Percentiles rank a stretch among this genome's conserved stretches.
Conservation (phyloP, 805 yeast genomes). For the Spathaspora hagerdaliae region DNA sequence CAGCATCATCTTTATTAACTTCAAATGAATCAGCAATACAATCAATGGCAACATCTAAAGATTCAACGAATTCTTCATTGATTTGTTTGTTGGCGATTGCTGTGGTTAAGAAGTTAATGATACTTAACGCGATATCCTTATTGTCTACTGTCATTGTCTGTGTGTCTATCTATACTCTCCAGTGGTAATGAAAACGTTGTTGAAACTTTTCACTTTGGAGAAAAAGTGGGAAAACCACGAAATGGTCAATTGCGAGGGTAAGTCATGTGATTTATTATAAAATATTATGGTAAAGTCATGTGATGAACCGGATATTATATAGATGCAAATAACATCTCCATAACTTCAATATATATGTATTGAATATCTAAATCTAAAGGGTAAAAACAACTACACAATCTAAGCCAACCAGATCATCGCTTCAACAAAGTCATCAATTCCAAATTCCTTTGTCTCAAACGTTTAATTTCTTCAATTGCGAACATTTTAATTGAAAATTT, state of each 20-base stretch:
- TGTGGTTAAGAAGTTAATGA: conserved; percentile 65
- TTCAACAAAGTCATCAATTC: conserved; percentile 1
- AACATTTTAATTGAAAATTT: conserved; percentile 32
- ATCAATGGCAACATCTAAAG: conserved; percentile 90
- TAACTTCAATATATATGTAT: no score
- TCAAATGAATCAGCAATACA: conserved; percentile 86
- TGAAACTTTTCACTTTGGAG: no score
- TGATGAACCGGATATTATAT: no score
- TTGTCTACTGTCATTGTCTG: conserved; percentile 32
- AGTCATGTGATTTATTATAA: no score
- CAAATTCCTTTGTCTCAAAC: conserved; percentile 5
- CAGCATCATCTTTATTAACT: conserved; percentile 51
- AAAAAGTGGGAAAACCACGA: no score
- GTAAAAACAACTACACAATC: no score
- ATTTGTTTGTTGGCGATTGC: conserved; percentile 60
- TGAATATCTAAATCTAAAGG: no score
- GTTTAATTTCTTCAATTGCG: conserved; percentile 7
- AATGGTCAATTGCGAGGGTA: no score
- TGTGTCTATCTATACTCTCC: no score
- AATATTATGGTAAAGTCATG: no score
- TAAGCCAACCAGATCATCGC: no score
- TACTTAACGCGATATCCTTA: conserved; percentile 66
- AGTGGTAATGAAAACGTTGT: conserved; percentile 30
- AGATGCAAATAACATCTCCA: no score
- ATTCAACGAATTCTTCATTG: conserved; percentile 76